A percentile compares a stretch with the other conserved stretches of the same genome.
Evolutionary conservation across 768 basidiomycete species (phyloP).

Genomic region (Boletus edulis): DNA sequence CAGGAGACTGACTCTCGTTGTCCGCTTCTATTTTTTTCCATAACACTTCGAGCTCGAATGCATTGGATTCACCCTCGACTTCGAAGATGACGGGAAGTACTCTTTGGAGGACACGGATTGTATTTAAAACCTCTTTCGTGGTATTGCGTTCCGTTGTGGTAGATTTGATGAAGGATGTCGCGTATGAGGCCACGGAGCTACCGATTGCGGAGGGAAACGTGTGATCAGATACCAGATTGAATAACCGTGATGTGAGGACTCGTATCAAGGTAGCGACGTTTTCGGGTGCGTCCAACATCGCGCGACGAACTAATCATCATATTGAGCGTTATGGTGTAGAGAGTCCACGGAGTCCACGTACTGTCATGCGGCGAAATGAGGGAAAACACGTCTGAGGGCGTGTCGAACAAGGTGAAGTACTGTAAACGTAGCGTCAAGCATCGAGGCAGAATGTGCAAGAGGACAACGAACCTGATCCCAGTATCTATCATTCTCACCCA

Average conservation of each 20-base stretch:
- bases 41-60: conserved; percentile 76
- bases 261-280: conserved; percentile 83
- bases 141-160: conserved; percentile 58
- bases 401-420: conserved; percentile 86
- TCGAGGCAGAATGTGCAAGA: not conserved
- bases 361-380: conserved; percentile 84
- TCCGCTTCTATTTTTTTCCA: conserved; percentile 70
- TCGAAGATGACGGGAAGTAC: conserved; percentile 90
- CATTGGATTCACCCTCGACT: conserved; percentile 64
- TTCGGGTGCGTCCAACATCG: conserved; percentile 77
- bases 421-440: conserved; percentile 28
- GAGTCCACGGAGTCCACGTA: conserved; percentile 37
- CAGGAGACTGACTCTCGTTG: conserved; percentile 28
- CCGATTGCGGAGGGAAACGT: conserved; percentile 66
- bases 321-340: conserved; percentile 6
- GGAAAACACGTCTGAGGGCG: conserved; percentile 87
- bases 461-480: conserved; percentile 76
- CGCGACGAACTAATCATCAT: conserved; percentile 64
- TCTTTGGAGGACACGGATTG: conserved; percentile 85
- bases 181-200: conserved; percentile 61
- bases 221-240: conserved; percentile 74
- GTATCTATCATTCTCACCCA: conserved; percentile 72
- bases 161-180: conserved; percentile 67
- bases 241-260: conserved; percentile 65
- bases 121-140: conserved; percentile 87